Conservation (phyloP, 2,329 filamentous ascomycete genomes). For the Elsinoe fawcettii region DNA sequence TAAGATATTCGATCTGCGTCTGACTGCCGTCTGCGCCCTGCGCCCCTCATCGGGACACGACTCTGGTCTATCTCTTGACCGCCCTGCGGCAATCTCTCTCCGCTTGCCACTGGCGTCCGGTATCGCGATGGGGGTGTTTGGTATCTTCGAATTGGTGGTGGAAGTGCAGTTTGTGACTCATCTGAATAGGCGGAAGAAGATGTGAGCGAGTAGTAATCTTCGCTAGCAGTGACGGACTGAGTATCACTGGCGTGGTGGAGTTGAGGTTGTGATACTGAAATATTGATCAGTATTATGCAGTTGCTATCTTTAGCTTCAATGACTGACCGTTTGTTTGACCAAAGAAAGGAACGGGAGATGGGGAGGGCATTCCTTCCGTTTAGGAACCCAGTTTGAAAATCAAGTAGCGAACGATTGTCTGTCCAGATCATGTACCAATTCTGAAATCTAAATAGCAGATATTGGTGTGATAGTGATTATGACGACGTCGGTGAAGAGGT, state of each 20-base stretch:
- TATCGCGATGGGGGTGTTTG: conserved; percentile 30
- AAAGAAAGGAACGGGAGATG: conserved; percentile 20
- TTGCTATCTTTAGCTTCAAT: background rate
- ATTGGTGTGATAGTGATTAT: background rate
- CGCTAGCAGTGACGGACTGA: conserved; percentile 42
- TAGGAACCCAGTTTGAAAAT: background rate
- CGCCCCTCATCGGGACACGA: conserved; percentile 28
- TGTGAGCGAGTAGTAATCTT: conserved; percentile 45
- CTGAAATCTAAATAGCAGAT: background rate
- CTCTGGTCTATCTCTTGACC: conserved; percentile 20
- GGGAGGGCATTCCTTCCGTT: background rate
- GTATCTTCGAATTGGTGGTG: conserved; percentile 24
- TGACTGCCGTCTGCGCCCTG: conserved; percentile 24
- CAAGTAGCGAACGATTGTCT: background rate
- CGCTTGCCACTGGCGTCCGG: conserved; percentile 28
- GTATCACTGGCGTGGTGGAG: conserved; percentile 36
- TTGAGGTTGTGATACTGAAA: conserved; percentile 33
- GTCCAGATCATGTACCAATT: background rate
- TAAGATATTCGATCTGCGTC: conserved; percentile 13
- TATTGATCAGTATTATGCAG: background rate
- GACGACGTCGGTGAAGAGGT: background rate
- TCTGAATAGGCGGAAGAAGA: conserved; percentile 29
- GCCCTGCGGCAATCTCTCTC: conserved; percentile 21
- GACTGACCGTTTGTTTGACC: conserved; percentile 36
- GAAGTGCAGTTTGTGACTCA: conserved; percentile 24